phyloP scores from a whole-genome alignment of 345 rosid genomes.

The Hevea brasiliensis region DNA sequence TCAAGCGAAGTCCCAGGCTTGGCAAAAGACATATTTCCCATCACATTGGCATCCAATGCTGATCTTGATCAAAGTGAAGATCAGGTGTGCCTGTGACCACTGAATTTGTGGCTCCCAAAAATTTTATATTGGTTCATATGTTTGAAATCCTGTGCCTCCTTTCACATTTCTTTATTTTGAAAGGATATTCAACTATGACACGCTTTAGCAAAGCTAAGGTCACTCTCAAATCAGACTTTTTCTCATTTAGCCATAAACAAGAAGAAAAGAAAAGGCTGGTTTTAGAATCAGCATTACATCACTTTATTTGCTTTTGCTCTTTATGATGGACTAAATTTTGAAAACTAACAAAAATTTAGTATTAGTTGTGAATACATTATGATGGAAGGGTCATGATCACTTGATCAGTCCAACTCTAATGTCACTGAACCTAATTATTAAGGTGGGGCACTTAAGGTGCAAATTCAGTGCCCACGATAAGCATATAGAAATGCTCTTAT shows the following conservation, averaged over 20 bases:
- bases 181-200: background rate
- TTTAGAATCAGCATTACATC: no score
- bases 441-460: background rate
- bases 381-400: background rate
- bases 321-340: background rate
- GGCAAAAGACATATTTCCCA: no score
- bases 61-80: no score
- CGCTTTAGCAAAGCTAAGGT: slow-evolving; percentile 2
- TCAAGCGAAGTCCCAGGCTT: no score
- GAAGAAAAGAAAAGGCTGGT: no score
- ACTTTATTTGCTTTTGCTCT: background rate
- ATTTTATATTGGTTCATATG: no score
- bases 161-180: slow-evolving; percentile 2
- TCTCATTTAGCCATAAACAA: background rate
- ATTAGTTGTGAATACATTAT: background rate
- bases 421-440: background rate
- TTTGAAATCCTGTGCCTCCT: background rate
- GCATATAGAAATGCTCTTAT: background rate
- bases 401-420: background rate
- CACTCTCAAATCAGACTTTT: slow-evolving; percentile 5
- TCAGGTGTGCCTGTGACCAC: no score
- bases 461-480: background rate
- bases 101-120: no score
- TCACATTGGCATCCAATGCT: no score
- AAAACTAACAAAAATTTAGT: no score